These are phyloP conservation scores for Umbellularia californica DNA, from an alignment of 164 flowering plant species.

Conservation along the genomic window DNA sequence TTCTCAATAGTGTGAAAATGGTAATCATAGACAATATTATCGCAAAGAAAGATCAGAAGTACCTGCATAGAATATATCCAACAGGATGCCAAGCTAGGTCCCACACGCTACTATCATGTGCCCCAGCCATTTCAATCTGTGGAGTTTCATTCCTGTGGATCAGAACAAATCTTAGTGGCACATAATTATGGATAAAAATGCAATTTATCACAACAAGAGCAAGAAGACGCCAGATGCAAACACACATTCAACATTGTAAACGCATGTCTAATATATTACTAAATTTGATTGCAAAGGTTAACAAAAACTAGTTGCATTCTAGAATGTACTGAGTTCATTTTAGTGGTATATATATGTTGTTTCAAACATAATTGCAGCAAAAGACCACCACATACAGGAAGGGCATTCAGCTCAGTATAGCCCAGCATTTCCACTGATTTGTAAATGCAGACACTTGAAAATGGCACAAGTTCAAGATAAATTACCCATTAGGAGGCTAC, in stretches of 20 bases:
- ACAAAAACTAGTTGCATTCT: not conserved
- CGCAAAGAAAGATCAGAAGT: conserved; percentile 1
- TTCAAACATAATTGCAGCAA: not conserved
- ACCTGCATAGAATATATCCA: conserved; percentile 98
- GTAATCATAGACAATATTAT: not conserved
- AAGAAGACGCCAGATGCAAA: not conserved
- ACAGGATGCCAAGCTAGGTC: conserved; percentile 99
- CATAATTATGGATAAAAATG: not conserved
- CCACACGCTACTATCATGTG: conserved; percentile 97
- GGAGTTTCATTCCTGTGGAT: conserved; percentile 88
- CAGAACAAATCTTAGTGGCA: conserved; percentile 8
- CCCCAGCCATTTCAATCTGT: conserved; percentile 74
- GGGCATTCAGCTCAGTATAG: not conserved
- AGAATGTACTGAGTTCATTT: not conserved
- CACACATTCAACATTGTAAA: not conserved
- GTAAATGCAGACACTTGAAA: not conserved
- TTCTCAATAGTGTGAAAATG: not conserved
- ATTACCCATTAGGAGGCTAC: not conserved
- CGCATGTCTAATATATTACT: no score
- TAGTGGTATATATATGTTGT: not conserved
- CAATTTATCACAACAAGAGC: not conserved
- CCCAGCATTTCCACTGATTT: not conserved
- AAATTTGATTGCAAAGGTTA: no score
- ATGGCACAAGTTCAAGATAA: not conserved
- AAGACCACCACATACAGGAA: not conserved